These are phyloP conservation scores for Alternaria angustiovoidea DNA, from an alignment of 2,329 filamentous ascomycete genomes.

Conservation along the genomic window DNA sequence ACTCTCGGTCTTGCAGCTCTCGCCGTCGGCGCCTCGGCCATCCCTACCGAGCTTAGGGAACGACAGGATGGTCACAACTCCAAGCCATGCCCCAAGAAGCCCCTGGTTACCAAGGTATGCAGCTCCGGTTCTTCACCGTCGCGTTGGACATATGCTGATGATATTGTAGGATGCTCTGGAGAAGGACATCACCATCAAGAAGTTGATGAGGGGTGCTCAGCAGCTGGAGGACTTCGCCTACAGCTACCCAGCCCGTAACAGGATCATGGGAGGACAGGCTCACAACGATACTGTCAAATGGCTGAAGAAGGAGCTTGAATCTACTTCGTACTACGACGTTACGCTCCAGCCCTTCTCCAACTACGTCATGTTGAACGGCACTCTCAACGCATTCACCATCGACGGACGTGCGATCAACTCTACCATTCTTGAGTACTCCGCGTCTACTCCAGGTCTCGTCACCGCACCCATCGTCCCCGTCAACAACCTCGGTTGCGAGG, in stretches of 20 bases:
- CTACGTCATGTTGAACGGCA: conserved; percentile 33
- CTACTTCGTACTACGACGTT: conserved; percentile 49
- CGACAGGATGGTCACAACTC: neutral
- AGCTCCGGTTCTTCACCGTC: neutral
- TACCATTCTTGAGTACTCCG: conserved; percentile 35
- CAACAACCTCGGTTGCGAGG: conserved; percentile 42
- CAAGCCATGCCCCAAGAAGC: conserved; percentile 12
- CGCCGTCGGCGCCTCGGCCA: conserved; percentile 28
- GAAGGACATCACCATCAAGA: conserved; percentile 34
- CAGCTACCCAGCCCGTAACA: conserved; percentile 46
- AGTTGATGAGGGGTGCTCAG: conserved; percentile 40
- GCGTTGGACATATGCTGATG: conserved; percentile 13
- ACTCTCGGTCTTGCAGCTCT: conserved; percentile 33
- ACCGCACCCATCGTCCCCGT: conserved; percentile 38
- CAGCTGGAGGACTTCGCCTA: conserved; percentile 51
- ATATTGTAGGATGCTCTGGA: conserved; percentile 36
- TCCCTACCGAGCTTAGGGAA: conserved; percentile 5
- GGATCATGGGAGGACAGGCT: conserved; percentile 48
- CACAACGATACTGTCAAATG: conserved; percentile 53
- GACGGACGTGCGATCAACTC: conserved; percentile 19
- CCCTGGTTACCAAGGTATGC: conserved; percentile 26
- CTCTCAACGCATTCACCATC: conserved; percentile 29
- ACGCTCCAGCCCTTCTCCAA: conserved; percentile 39
- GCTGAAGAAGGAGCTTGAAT: conserved; percentile 43
- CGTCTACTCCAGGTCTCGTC: conserved; percentile 32